Conservation (phyloP, 768 basidiomycete species). For the Sporobolomyces roseus region DNA sequence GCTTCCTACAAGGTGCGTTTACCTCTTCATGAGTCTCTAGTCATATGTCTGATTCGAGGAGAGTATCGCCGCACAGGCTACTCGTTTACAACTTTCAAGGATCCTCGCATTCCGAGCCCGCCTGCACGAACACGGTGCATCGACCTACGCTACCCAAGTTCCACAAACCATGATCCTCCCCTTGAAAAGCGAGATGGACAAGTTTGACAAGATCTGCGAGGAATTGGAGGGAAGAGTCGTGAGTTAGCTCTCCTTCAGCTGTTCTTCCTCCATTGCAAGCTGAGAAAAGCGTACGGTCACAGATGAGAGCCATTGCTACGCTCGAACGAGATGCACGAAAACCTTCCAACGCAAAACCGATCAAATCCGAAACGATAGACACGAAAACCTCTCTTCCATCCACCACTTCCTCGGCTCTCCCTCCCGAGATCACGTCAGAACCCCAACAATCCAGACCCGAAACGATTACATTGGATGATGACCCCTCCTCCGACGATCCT, state of each 20-base stretch:
- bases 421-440: not conserved
- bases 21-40: not conserved
- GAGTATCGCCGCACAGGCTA: not conserved
- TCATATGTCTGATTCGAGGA: not conserved
- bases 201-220: slow-evolving; percentile 9
- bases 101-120: slow-evolving; percentile 25
- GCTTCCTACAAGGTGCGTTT: slow-evolving; percentile 20
- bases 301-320: slow-evolving; percentile 22
- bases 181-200: not conserved
- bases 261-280: not conserved
- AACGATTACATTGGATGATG: slow-evolving; percentile 2
- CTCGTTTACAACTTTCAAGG: slow-evolving; percentile 17
- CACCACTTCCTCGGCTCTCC: not conserved
- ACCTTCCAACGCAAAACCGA: not conserved
- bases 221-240: slow-evolving; percentile 9
- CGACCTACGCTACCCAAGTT: not conserved
- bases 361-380: not conserved
- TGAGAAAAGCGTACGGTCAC: not conserved
- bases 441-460: not conserved
- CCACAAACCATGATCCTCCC: not conserved
- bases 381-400: not conserved
- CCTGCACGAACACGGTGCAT: slow-evolving; percentile 5
- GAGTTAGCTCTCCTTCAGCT: not conserved
- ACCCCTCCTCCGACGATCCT: not conserved
- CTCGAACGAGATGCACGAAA: slow-evolving; percentile 24